These are phyloP conservation scores for Apiospora aurea DNA, from an alignment of 2,329 filamentous ascomycete genomes.

Conservation along the genomic window DNA sequence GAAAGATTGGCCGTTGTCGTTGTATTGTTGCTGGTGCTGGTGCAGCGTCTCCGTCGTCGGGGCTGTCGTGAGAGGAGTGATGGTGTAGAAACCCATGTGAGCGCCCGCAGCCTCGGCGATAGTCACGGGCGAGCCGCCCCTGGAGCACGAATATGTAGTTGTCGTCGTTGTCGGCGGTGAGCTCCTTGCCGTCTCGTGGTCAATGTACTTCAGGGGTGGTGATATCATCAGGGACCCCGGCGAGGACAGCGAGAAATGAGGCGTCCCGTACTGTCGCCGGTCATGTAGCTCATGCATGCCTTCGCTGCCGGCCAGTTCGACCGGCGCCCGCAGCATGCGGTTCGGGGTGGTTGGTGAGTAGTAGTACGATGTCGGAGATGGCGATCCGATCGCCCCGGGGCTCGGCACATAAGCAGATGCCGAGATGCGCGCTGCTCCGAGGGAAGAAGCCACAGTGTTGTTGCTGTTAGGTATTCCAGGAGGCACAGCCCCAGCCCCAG, in stretches of 20 bases:
- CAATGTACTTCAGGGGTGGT: neutral
- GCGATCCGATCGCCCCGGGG: neutral
- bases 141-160: neutral
- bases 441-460: neutral
- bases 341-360: neutral
- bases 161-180: neutral
- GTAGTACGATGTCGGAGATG: neutral
- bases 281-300: conserved; percentile 16
- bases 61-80: neutral
- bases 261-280: conserved; percentile 1
- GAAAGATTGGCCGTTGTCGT: neutral
- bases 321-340: neutral
- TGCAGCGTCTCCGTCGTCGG: neutral
- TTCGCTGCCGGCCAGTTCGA: conserved; percentile 5
- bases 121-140: neutral
- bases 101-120: neutral
- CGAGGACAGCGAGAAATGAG: neutral
- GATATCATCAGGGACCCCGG: conserved; percentile 1
- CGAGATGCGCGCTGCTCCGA: neutral
- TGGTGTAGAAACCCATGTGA: neutral
- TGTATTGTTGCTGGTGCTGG: neutral
- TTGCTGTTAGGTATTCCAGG: neutral
- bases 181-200: neutral
- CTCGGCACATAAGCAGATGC: neutral
- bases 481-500: neutral